Base-by-base conservation (phyloP, 139 green algal genomes). In the Chlorella sp. region DNA sequence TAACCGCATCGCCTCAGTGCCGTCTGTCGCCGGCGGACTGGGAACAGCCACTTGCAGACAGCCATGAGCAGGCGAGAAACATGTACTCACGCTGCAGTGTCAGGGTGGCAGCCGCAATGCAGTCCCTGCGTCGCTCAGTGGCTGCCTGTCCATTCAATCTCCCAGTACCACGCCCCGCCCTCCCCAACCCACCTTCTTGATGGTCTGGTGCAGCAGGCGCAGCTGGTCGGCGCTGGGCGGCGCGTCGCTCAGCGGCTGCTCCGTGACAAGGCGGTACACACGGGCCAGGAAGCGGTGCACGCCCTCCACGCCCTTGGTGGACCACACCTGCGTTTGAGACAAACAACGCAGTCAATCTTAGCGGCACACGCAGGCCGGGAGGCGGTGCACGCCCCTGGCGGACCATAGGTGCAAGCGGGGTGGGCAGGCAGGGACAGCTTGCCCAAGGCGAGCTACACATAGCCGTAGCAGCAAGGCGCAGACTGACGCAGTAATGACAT, bases 221-320 rank as follows among this genome's bases (percentile, higher is more conserved):
- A 98, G 86, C 91, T 99, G 97, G 32, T 98, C 96, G 46, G 88
- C 84, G 68, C 58, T 41, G 28, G 64, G 74, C 44, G 43, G 22
- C 41, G 48, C 75, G 17, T 81, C 75, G 28, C 20, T 72, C 44
- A 82, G 75, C 64, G 62, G 73, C 72, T 70, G 70, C 73, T 86
- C 82, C 0, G 73, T 86, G 17, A 97, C 92, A 44, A 98, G 90
- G 28, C 97, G 91, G 88, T 93, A 99, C 41, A 92, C 93, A 4
- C 97, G 90, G 8, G 93, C 95, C 82, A 99, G 86, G 90, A 99
- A 99, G 73, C 97, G 91, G 87, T 99, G 94, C 73, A 99, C 97
- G 3, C 97, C 97, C 88, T 99, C 97, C 77, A 99, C 96, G 28
- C 94, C 91, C 43, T 94, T 91, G 0, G 96, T 97, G 90, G 76